These are phyloP conservation scores for Curvularia sp. DNA, from an alignment of 2,329 filamentous ascomycete genomes.

Conservation along the genomic window DNA sequence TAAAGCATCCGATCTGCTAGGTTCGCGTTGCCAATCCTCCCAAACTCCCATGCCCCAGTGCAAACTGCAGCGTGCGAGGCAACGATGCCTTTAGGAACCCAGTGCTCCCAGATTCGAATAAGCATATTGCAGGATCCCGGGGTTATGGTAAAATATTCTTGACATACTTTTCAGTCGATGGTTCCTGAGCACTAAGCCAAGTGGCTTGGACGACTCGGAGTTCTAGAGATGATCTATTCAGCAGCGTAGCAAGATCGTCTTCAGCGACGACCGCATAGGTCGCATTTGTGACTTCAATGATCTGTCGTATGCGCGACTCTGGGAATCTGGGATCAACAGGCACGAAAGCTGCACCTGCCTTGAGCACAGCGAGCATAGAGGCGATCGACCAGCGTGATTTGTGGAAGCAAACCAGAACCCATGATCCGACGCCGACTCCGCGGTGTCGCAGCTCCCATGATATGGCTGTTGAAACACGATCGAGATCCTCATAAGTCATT, in stretches of 20 bases:
- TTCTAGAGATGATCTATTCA: neutral
- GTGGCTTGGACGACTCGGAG: neutral
- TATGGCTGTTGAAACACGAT: neutral
- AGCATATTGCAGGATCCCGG: neutral
- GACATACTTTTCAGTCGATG: neutral
- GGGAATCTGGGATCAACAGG: neutral
- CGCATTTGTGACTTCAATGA: neutral
- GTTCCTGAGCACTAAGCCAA: neutral
- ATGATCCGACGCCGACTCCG: neutral
- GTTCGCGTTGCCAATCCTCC: neutral
- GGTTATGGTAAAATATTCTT: neutral
- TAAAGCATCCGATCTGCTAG: neutral
- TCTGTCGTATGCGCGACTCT: neutral
- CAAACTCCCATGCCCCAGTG: slow-evolving; percentile 1
- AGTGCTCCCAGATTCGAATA: neutral
- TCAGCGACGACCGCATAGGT: neutral
- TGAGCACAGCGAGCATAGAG: neutral
- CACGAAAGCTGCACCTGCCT: neutral
- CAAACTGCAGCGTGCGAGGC: neutral
- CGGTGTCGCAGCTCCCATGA: neutral
- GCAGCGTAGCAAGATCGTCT: neutral
- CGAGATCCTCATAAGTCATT: neutral
- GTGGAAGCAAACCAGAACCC: neutral
- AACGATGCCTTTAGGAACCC: neutral
- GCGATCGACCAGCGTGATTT: neutral